Percentiles rank a stretch among this genome's conserved stretches.
Conservation (phyloP, 441 rosid genomes). For the Theobroma grandiflorum region DNA sequence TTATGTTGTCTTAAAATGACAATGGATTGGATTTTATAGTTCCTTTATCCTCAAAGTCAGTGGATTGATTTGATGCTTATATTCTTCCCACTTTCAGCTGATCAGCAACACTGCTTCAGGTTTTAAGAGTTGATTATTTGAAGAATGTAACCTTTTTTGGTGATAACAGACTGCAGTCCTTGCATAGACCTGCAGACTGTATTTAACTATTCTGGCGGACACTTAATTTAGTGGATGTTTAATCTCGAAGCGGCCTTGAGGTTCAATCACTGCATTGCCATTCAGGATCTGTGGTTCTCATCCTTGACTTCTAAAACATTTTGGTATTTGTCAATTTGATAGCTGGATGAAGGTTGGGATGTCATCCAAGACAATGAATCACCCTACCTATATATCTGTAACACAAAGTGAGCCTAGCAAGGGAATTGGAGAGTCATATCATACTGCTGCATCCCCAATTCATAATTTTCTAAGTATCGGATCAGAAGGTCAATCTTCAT, state of each 20-base stretch:
- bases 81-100: neutral
- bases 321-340: neutral
- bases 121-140: slow-evolving; percentile 12
- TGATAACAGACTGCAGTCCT: neutral
- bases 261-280: neutral
- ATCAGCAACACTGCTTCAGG: neutral
- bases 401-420: slow-evolving; percentile 50
- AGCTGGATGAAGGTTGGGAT: slow-evolving; percentile 30
- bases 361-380: slow-evolving; percentile 46
- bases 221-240: neutral
- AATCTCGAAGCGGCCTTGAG: slow-evolving; percentile 13
- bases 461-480: slow-evolving; percentile 49
- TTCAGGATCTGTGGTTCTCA: neutral
- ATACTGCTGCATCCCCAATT: slow-evolving; percentile 43
- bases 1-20: neutral
- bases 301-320: neutral
- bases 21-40: neutral
- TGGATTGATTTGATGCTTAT: neutral
- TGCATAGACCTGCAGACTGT: slow-evolving; percentile 3
- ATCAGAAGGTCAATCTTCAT: slow-evolving; percentile 40
- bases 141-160: slow-evolving; percentile 15
- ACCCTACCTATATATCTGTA: slow-evolving; percentile 42
- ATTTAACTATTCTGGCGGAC: neutral
- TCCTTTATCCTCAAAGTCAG: neutral
- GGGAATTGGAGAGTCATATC: slow-evolving; percentile 47